Evolutionary conservation across 2,329 filamentous ascomycete species (phyloP).

Genomic region (Thielaviopsis euricoi): DNA sequence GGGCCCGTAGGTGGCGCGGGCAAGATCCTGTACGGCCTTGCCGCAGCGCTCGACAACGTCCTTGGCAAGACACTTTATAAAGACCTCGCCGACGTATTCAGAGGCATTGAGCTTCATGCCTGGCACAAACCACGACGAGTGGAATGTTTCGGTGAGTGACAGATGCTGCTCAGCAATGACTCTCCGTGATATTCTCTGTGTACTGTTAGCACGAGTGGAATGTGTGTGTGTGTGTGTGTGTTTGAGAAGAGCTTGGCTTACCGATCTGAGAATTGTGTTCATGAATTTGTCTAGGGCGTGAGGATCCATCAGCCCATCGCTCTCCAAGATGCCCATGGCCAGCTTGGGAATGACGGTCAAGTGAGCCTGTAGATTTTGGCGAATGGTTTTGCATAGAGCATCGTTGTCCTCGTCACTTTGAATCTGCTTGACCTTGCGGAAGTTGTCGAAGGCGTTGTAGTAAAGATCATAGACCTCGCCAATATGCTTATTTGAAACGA

Average conservation of each 20-base stretch:
- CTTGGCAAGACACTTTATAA: slow-evolving; percentile 78
- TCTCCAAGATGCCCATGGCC: slow-evolving; percentile 87
- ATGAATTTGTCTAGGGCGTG: slow-evolving; percentile 84
- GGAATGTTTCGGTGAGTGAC: slow-evolving; percentile 84
- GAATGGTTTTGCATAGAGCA: slow-evolving; percentile 62
- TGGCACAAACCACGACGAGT: slow-evolving; percentile 77
- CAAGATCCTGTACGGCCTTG: slow-evolving; percentile 56
- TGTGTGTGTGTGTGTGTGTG: slow-evolving; percentile 7
- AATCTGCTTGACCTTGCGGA: slow-evolving; percentile 72
- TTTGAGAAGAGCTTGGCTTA: slow-evolving; percentile 32
- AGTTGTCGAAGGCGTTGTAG: slow-evolving; percentile 86
- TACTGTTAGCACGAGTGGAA: background rate
- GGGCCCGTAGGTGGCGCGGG: slow-evolving; percentile 57
- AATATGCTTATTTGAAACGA: slow-evolving; percentile 89
- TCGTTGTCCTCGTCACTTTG: slow-evolving; percentile 83
- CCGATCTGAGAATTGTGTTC: slow-evolving; percentile 80
- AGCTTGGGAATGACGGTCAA: slow-evolving; percentile 86
- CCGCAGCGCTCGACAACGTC: slow-evolving; percentile 79
- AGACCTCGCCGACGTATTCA: slow-evolving; percentile 90
- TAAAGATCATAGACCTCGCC: slow-evolving; percentile 93
- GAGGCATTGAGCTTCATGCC: slow-evolving; percentile 54
- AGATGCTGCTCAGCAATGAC: slow-evolving; percentile 97
- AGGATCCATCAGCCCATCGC: slow-evolving; percentile 62
- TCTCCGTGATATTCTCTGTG: slow-evolving; percentile 74
- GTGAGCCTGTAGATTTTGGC: slow-evolving; percentile 68